Evolutionary conservation across 1,139 yeast species (phyloP), one percentile per base, ranked within the genome.

Genomic region (Starmera stellimalicola): DNA sequence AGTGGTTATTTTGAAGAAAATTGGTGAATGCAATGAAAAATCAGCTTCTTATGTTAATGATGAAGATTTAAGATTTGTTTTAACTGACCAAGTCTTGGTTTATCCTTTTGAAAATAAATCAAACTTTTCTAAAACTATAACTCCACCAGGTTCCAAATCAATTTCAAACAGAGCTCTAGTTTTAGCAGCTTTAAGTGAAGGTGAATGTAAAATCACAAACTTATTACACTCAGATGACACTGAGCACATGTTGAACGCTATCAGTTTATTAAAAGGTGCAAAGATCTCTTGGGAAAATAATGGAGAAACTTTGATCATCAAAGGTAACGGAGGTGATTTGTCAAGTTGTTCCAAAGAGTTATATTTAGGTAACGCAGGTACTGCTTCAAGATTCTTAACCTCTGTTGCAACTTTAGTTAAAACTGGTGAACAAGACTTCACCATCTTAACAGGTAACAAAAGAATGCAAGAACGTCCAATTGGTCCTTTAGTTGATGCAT

Each of bases 401-500:
- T 75, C 95, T 2, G 88, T 91, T 25, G 95, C 95, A 11, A 72
- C 95, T 16, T 65, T 91, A 37, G 95, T 84, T 6, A 62, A 68
- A 35, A 55, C 62, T n/a, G 52, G 54, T 8, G 52, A 59, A 5
- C 51, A 61, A 16, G 60, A 64, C 29, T 55, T 63, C 38, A 77
- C 87, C 27, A 60, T 76, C 10, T 68, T 93, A 44, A 91, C 97
- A 5, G 99, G 99, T 48, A 91, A 91, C 55, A 79, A 85, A 29
- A 75, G 99, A 59, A 91, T 91, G 98, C 94, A 91, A 60, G 94
- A 88, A 57, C 73, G 99, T 51, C 99, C 99, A 20, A 85, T 85
- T 49, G 97, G 95, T 19, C 96, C 98, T 6, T 69, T 91, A 37
- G 97, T 91, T 11, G 95, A 87, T 45, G 95, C 99, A 4, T 68